Evolutionary conservation across 1,284 basidiomycete genomes (phyloP).

Genomic region (Cryptococcus depauperatus): DNA sequence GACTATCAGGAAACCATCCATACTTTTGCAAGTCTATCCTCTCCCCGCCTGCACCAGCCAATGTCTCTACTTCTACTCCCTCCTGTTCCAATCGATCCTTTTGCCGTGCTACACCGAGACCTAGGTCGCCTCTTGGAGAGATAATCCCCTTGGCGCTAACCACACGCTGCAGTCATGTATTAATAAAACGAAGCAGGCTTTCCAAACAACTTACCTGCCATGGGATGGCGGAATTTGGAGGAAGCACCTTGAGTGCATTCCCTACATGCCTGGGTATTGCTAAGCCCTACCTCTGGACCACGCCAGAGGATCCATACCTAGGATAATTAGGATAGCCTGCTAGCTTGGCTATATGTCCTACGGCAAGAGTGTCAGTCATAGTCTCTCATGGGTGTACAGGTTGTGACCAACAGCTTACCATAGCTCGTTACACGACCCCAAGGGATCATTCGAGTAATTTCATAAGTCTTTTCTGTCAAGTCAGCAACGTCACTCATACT

Average conservation of each 20-base stretch:
- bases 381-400: not conserved
- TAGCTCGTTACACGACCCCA: conserved; percentile 38
- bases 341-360: conserved; percentile 64
- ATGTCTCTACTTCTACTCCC: conserved; percentile 56
- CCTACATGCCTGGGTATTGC: conserved; percentile 58
- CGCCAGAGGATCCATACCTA: conserved; percentile 22
- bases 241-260: conserved; percentile 47
- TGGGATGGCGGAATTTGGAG: conserved; percentile 26
- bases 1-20: conserved; percentile 56
- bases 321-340: conserved; percentile 74
- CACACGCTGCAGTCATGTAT: conserved; percentile 27
- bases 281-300: not conserved
- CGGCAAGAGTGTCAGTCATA: not conserved
- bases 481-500: conserved; percentile 33
- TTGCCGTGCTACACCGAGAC: conserved; percentile 59
- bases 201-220: conserved; percentile 51
- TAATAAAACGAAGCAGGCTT: conserved; percentile 61
- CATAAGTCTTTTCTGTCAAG: conserved; percentile 38
- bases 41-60: conserved; percentile 46
- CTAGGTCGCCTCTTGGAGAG: conserved; percentile 70
- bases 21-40: conserved; percentile 50
- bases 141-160: conserved; percentile 49
- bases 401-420: conserved; percentile 15
- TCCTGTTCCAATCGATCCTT: conserved; percentile 59
- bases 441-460: conserved; percentile 35